Conservation (phyloP, 495 filamentous ascomycete genomes). For the Hyaloscypha bicolor region DNA sequence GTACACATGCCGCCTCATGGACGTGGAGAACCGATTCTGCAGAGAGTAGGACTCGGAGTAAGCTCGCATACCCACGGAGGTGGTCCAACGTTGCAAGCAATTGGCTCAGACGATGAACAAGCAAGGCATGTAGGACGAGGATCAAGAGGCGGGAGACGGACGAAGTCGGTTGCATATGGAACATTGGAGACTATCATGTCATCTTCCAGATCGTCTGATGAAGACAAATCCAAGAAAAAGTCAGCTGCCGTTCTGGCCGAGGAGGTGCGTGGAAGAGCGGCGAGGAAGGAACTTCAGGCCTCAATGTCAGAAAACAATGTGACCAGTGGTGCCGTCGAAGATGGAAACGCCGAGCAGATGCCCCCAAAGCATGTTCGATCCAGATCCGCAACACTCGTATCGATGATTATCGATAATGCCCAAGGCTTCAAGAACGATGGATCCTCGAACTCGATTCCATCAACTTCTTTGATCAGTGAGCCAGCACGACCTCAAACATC, state of each 20-base stretch:
- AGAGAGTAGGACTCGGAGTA: conserved; percentile 19
- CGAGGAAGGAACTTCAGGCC: conserved; percentile 31
- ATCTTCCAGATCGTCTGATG: conserved; percentile 56
- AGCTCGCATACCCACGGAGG: conserved; percentile 15
- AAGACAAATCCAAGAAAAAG: conserved; percentile 52
- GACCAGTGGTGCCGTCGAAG: conserved; percentile 19
- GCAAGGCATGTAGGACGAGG: conserved; percentile 33
- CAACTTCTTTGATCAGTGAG: conserved; percentile 44
- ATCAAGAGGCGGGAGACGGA: conserved; percentile 36
- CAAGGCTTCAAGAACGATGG: conserved; percentile 17
- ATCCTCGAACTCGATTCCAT: conserved; percentile 30
- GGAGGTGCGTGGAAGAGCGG: conserved; percentile 49
- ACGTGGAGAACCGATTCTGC: conserved; percentile 43
- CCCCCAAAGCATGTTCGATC: conserved; percentile 37
- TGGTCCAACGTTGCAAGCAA: conserved; percentile 51
- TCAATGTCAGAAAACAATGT: conserved; percentile 21
- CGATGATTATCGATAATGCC: conserved; percentile 47
- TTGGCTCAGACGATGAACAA: conserved; percentile 50
- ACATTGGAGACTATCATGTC: conserved; percentile 61
- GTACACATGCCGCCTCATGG: conserved; percentile 60
- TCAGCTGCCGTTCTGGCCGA: conserved; percentile 50
- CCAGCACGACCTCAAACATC: conserved; percentile 52
- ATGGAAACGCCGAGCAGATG: conserved; percentile 22
- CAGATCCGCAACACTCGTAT: conserved; percentile 49
- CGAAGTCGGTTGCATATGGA: conserved; percentile 50